Evolutionary conservation across 2,329 filamentous ascomycete genomes (phyloP), one percentile per base, ranked within the genome.

Genomic region (Seiridium unicorne): DNA sequence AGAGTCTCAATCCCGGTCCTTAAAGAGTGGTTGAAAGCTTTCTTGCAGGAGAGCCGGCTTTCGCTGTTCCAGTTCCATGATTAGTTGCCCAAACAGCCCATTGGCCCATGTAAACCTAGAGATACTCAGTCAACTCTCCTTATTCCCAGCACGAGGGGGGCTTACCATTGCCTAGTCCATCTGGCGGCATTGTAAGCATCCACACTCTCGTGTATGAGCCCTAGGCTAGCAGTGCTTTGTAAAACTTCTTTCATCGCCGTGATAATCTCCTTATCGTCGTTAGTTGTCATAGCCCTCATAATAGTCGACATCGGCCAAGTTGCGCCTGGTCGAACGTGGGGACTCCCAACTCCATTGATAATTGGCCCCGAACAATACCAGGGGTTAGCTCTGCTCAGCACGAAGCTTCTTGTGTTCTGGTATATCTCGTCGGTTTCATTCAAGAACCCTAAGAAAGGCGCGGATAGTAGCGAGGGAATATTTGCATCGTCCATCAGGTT

Each of bases 301-400:
- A 96, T 86, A 65, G 91, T 81, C 51, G 87, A 90, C 91, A 96
- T 96, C 1, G 93, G 92, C 93, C 93, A 96, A 13, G 91, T 92
- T 70, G 89, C 88, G 61, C 88, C 83, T 2, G 92, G 83, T 0
- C 82, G 80, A 7, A 79, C 72, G 65, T 85, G 82, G 32, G 82
- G 82, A 0, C 82, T 81, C 10, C 83, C 83, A 0, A 81, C 78
- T 66, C 79, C 78, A 62, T 78, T 82, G 63, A 85, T 72, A 13
- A 82, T 77, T 3, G 81, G 80, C 0, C 83, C 83, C 26, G 76
- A 77, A 75, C 83, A 81, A 61, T 79, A 96, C 72, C 93, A 94
- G 0, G 91, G 91, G 67, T 94, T 94, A 0, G 86, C 87, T 1
- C 80, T 73, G 58, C 84, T 83, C 47, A 93, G 81, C 60, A 93